phyloP scores from a whole-genome alignment of 768 basidiomycete genomes.

The Leccinellum luteum region DNA sequence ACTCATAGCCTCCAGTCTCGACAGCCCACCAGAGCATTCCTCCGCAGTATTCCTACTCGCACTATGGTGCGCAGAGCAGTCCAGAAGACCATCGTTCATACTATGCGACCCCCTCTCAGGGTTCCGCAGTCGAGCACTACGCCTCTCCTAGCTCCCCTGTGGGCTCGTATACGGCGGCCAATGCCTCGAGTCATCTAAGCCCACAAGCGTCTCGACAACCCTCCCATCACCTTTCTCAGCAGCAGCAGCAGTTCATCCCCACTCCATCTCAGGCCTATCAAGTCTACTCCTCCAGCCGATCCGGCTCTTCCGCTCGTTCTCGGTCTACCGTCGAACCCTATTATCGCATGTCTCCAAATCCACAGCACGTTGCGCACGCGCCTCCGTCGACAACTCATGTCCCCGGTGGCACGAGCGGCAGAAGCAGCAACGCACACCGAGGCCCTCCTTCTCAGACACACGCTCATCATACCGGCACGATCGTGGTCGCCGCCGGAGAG shows the following conservation, averaged over 20 bases:
- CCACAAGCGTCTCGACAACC: conserved; percentile 19
- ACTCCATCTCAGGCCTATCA: conserved; percentile 46
- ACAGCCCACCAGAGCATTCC: conserved; percentile 20
- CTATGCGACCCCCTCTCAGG: conserved; percentile 21
- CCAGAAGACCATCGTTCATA: conserved; percentile 26
- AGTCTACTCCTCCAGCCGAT: conserved; percentile 31
- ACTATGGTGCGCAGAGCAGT: conserved; percentile 17
- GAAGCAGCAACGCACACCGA: conserved; percentile 13
- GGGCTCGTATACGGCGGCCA: conserved; percentile 20
- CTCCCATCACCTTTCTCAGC: conserved; percentile 13
- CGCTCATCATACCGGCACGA: conserved; percentile 11
- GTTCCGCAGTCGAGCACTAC: conserved; percentile 20
- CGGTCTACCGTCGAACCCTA: conserved; percentile 36
- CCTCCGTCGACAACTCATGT: conserved; percentile 12
- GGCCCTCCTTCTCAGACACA: conserved; percentile 1
- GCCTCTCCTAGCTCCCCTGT: conserved; percentile 18
- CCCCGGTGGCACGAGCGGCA: conserved; percentile 9
- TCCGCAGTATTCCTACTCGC: conserved; percentile 19
- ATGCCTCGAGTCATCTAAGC: conserved; percentile 13
- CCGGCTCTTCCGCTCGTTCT: conserved; percentile 25
- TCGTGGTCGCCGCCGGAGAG: conserved; percentile 40
- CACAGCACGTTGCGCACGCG: conserved; percentile 28
- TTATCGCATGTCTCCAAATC: conserved; percentile 41
- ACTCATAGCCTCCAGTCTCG: conserved; percentile 9
- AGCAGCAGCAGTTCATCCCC: conserved; percentile 41